phyloP scores from a whole-genome alignment of 495 filamentous ascomycete genomes.

The Annulohypoxylon bovei region DNA sequence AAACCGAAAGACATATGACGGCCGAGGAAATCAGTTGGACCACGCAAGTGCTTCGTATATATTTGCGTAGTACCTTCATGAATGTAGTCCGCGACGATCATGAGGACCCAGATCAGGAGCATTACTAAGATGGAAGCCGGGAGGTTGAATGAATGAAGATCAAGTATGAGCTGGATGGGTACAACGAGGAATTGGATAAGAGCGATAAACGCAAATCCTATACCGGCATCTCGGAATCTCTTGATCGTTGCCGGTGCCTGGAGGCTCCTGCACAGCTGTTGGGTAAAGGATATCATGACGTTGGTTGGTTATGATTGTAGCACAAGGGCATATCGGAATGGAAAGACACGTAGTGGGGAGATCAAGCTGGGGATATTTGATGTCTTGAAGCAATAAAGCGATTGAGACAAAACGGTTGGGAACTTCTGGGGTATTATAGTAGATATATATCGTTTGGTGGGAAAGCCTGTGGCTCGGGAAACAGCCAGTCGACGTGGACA shows the following conservation, averaged over 20 bases:
- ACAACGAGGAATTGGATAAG: slow-evolving; percentile 36
- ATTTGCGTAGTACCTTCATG: slow-evolving; percentile 33
- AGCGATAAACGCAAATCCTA: slow-evolving; percentile 38
- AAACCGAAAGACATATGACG: slow-evolving; percentile 62
- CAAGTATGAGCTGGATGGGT: slow-evolving; percentile 37
- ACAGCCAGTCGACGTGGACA: not conserved
- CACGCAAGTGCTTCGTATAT: slow-evolving; percentile 49
- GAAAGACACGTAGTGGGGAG: slow-evolving; percentile 35
- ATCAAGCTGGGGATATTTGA: not conserved
- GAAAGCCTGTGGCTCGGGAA: slow-evolving; percentile 1
- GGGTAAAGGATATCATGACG: slow-evolving; percentile 29
- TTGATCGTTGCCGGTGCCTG: slow-evolving; percentile 33
- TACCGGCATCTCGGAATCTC: slow-evolving; percentile 40
- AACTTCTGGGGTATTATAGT: slow-evolving; percentile 18
- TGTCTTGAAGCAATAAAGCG: slow-evolving; percentile 30
- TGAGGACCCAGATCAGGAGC: slow-evolving; percentile 31
- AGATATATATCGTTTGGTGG: slow-evolving; percentile 27
- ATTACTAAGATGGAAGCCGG: slow-evolving; percentile 45
- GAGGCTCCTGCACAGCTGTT: slow-evolving; percentile 37
- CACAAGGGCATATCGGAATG: slow-evolving; percentile 25
- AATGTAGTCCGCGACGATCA: slow-evolving; percentile 35
- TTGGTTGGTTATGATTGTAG: slow-evolving; percentile 14
- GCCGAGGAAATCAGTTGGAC: slow-evolving; percentile 55
- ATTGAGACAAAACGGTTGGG: slow-evolving; percentile 13
- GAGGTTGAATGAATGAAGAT: slow-evolving; percentile 40